phyloP scores from a whole-genome alignment of 345 rosid species.

The Euclidium syriacum region DNA sequence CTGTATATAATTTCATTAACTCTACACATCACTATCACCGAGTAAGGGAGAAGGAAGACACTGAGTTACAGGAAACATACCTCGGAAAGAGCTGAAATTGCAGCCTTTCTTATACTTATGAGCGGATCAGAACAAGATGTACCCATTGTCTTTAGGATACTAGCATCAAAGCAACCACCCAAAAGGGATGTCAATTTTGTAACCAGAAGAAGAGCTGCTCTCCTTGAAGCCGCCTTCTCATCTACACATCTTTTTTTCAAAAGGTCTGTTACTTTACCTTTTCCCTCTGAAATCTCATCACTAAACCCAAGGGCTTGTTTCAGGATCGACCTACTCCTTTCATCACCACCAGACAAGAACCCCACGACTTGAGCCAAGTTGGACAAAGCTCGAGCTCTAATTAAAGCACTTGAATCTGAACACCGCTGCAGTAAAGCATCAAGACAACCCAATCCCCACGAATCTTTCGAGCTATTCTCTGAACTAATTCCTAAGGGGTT shows the following conservation, averaged over 20 bases:
- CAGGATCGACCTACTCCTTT: constrained; percentile 38
- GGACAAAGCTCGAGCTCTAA: constrained; percentile 78
- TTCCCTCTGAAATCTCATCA: constrained; percentile 32
- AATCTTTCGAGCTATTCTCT: constrained; percentile 26
- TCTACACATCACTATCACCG: background rate
- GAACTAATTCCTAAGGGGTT: constrained; percentile 40
- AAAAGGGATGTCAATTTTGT: constrained; percentile 60
- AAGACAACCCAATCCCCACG: constrained; percentile 61
- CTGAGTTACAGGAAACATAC: constrained; percentile 35
- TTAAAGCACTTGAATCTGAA: constrained; percentile 49
- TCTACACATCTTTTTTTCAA: constrained; percentile 71
- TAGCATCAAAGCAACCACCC: constrained; percentile 59
- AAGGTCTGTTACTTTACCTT: constrained; percentile 40
- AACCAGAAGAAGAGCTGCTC: constrained; percentile 71
- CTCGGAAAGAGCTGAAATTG: constrained; percentile 84
- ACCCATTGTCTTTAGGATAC: constrained; percentile 68
- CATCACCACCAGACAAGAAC: constrained; percentile 40
- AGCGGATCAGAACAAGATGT: constrained; percentile 93
- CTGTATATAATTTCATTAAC: background rate
- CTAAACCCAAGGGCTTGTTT: constrained; percentile 48
- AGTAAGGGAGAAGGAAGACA: background rate
- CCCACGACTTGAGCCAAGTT: constrained; percentile 80
- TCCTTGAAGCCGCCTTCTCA: constrained; percentile 83
- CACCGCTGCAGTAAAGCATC: constrained; percentile 67
- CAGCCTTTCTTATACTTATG: constrained; percentile 88